Conservation (phyloP, 2,329 filamentous ascomycete genomes). For the Claviceps spartinae region DNA sequence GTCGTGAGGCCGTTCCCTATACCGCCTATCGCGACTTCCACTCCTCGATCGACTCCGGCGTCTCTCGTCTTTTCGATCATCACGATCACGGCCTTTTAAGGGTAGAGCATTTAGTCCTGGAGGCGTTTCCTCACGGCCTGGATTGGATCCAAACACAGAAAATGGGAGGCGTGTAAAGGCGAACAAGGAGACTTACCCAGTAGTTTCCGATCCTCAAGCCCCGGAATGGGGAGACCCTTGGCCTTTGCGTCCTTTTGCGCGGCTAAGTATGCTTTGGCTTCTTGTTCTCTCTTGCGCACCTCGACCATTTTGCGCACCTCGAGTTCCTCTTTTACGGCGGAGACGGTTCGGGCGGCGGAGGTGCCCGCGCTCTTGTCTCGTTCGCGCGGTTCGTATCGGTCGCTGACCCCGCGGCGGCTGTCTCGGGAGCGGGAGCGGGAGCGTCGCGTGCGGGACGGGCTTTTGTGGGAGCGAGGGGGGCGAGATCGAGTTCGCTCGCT, state of each 20-base stretch:
- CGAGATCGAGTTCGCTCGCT: slow-evolving; percentile 16
- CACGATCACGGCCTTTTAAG: slow-evolving; percentile 1
- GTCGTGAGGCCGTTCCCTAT: slow-evolving; percentile 21
- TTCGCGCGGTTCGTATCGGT: slow-evolving; percentile 8
- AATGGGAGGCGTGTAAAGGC: no score
- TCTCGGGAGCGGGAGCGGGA: slow-evolving; percentile 13
- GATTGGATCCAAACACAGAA: background rate
- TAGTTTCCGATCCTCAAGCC: slow-evolving; percentile 37
- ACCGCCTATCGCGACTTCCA: slow-evolving; percentile 15
- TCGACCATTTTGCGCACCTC: slow-evolving; percentile 48
- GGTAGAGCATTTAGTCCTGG: background rate
- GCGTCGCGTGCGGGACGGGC: slow-evolving; percentile 7
- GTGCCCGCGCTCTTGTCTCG: slow-evolving; percentile 22
- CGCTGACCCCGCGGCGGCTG: slow-evolving; percentile 11
- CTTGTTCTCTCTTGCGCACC: slow-evolving; percentile 47
- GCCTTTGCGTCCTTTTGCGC: slow-evolving; percentile 46
- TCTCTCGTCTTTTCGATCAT: slow-evolving; percentile 24
- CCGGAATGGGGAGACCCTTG: slow-evolving; percentile 43
- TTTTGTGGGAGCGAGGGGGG: slow-evolving; percentile 8
- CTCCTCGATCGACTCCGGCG: slow-evolving; percentile 23
- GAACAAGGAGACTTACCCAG: background rate
- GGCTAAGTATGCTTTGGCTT: slow-evolving; percentile 50
- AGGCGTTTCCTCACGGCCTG: background rate
- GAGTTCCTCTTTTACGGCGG: slow-evolving; percentile 31
- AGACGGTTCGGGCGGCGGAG: slow-evolving; percentile 23